Percentiles rank a stretch among this genome's conserved stretches.
Conservation (phyloP, 1,284 basidiomycete species). For the Kalmanozyma brasiliensis region DNA sequence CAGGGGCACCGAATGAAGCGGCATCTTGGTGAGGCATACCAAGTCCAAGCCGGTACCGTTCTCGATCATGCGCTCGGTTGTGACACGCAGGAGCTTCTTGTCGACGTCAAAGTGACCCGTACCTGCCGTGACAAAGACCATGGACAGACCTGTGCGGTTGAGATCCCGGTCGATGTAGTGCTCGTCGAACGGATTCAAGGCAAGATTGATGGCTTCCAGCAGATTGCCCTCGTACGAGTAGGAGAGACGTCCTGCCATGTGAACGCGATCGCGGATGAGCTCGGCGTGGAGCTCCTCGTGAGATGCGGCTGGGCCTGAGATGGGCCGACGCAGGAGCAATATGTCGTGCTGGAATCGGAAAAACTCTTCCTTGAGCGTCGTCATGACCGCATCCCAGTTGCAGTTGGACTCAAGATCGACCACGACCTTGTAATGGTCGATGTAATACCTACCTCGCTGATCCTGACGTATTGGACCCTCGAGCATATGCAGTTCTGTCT, state of each 20-base stretch:
- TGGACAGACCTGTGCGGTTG: constrained; percentile 86
- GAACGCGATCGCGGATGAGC: constrained; percentile 55
- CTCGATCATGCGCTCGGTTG: constrained; percentile 93
- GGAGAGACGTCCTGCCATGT: constrained; percentile 75
- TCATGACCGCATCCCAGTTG: constrained; percentile 87
- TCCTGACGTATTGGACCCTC: constrained; percentile 74
- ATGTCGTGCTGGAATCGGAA: constrained; percentile 68
- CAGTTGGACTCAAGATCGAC: constrained; percentile 88
- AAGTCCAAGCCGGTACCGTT: constrained; percentile 91
- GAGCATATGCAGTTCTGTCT: constrained; percentile 67
- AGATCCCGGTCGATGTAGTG: constrained; percentile 96
- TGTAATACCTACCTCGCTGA: constrained; percentile 83
- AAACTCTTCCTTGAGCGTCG: constrained; percentile 80
- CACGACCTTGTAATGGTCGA: constrained; percentile 86
- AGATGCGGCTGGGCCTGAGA: constrained; percentile 50
- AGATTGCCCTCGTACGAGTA: constrained; percentile 94
- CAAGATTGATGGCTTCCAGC: constrained; percentile 92
- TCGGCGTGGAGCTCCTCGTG: constrained; percentile 55
- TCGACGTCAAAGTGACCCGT: constrained; percentile 93
- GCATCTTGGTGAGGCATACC: constrained; percentile 89
- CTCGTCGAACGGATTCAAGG: constrained; percentile 90
- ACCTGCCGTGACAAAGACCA: constrained; percentile 89
- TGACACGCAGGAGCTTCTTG: constrained; percentile 87
- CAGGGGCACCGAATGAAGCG: constrained; percentile 80
- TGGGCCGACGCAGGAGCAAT: constrained; percentile 55